Evolutionary conservation across 805 yeast species (phyloP), one percentile per base, ranked within the genome.

Genomic region (Scheffersomyces lignosus): DNA sequence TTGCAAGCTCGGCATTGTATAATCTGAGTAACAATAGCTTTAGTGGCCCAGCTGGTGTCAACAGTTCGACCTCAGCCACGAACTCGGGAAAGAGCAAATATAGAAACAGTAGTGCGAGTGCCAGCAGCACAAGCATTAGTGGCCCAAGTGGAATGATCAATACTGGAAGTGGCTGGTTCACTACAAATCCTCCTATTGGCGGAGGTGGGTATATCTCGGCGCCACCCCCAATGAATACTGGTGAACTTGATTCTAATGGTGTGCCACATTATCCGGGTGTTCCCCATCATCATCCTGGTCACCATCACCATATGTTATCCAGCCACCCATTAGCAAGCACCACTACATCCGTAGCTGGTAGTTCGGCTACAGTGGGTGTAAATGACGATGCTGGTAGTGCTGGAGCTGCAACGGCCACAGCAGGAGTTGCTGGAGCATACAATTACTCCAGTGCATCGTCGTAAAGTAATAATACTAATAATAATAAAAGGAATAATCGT

Each of bases 71-170:
- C 5, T 5, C 39, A 20, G 7, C 24, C 10, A 7, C 24, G 7
- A 10, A 7, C 24, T 7, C 24, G 7, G 9, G 14, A 44, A 44
- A 25, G 41, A 41, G 24, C 40, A 38, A 20, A 12, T 44, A 36
- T 27, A 26, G 45, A 10, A 30, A 37, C 13, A 34, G 35, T 24
- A 38, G 43, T 15, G 34, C 24, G 7, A 20, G 38, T 3, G 37
- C 37, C 16, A 36, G 24, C 15, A 15, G 26, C 15, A 25, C 32
- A 8, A 38, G 31, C 31, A 20, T 24, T 10, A 29, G 28, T 17
- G 34, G 38, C n/a, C 8, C 29, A 9, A 16, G 18, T 12, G 29
- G 35, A 15, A 13, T 16, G n/a, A 20, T 22, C 24, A 20, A 20
- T 20, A 17, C 31, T 12, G 8, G 31, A 18, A 31, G 35, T 8